These are phyloP conservation scores for Populus tremula DNA, from an alignment of 345 rosid species.

Conservation along the genomic window DNA sequence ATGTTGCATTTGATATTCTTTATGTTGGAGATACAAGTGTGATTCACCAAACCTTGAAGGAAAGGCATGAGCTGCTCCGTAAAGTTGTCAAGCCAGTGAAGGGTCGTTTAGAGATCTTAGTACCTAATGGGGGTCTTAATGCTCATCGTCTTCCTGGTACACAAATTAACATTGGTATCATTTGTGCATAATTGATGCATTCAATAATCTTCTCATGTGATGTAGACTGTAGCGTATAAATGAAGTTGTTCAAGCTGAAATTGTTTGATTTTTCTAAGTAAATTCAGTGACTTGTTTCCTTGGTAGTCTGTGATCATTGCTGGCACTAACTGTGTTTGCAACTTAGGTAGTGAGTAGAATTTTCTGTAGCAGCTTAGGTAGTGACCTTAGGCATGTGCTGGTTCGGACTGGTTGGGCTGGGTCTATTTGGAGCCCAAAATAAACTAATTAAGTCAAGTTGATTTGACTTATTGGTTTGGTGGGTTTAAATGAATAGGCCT, in stretches of 20 bases:
- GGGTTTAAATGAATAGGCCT: neutral
- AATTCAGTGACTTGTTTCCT: neutral
- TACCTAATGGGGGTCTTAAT: conserved; percentile 78
- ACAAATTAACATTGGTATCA: neutral
- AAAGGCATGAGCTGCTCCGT: conserved; percentile 74
- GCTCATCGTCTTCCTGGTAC: conserved; percentile 53
- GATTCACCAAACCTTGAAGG: conserved; percentile 89
- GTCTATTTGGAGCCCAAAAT: neutral
- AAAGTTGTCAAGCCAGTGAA: conserved; percentile 76
- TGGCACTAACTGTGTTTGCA: neutral
- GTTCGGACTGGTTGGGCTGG: neutral
- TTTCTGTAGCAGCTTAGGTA: neutral
- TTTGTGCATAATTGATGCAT: neutral
- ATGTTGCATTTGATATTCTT: conserved; percentile 92
- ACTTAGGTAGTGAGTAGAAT: neutral
- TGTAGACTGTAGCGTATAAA: neutral
- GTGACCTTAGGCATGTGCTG: neutral
- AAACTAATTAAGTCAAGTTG: neutral
- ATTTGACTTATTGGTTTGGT: neutral
- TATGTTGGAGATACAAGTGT: conserved; percentile 93
- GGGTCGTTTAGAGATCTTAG: conserved; percentile 76
- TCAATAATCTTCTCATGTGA: neutral
- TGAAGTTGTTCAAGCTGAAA: neutral
- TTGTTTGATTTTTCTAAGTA: neutral
- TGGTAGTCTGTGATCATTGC: neutral